These are phyloP conservation scores for Postia placenta DNA, from an alignment of 768 basidiomycete species.

Conservation along the genomic window DNA sequence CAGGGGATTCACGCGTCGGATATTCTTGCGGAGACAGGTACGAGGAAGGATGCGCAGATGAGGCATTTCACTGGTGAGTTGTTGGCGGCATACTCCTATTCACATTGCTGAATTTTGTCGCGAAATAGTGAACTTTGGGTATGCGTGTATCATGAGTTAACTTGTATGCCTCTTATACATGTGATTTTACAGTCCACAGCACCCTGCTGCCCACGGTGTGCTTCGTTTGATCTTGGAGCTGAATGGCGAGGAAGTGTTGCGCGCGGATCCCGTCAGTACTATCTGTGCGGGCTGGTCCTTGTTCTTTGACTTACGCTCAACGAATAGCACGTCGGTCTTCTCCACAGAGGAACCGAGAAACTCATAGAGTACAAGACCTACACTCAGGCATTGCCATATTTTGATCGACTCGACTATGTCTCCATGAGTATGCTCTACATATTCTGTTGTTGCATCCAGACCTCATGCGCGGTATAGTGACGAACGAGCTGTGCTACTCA, in stretches of 20 bases:
- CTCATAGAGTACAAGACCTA: slow-evolving; percentile 99
- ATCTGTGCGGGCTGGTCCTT: no score
- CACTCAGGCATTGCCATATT: slow-evolving; percentile 95
- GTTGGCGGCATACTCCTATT: no score
- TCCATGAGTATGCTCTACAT: slow-evolving; percentile 81
- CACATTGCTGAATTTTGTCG: background rate
- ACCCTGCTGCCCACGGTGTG: slow-evolving; percentile 98
- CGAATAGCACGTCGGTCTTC: slow-evolving; percentile 80
- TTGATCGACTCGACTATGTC: slow-evolving; percentile 98
- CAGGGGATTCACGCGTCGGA: slow-evolving; percentile 75
- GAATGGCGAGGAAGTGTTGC: slow-evolving; percentile 92
- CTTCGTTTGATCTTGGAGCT: slow-evolving; percentile 95
- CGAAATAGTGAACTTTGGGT: slow-evolving; percentile 93
- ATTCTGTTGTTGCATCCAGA: background rate
- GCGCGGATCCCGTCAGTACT: slow-evolving; percentile 69
- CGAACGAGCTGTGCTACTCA: slow-evolving; percentile 96
- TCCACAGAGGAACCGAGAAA: slow-evolving; percentile 98
- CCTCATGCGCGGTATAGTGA: slow-evolving; percentile 55
- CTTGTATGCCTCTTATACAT: background rate
- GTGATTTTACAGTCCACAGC: slow-evolving; percentile 73
- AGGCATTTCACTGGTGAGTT: slow-evolving; percentile 90
- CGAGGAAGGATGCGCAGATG: slow-evolving; percentile 71
- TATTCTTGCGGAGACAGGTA: slow-evolving; percentile 70
- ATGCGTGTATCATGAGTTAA: slow-evolving; percentile 12
- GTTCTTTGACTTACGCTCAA: background rate